phyloP scores from a whole-genome alignment of 2,329 filamentous ascomycete genomes.

The Lachnum nothofagi region DNA sequence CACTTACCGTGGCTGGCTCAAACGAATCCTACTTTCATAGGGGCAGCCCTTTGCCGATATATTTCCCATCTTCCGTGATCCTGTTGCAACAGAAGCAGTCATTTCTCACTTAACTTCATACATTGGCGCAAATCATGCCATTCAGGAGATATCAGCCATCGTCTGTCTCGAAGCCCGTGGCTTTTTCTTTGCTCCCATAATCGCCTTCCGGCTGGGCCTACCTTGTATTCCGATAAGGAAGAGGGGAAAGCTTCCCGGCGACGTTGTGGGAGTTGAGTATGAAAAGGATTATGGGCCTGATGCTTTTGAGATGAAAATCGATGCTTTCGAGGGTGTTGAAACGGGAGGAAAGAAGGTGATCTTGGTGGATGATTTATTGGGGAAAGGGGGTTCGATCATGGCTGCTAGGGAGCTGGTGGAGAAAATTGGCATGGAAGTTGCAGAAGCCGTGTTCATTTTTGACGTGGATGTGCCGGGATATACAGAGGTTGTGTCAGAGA shows the following conservation, averaged over 20 bases:
- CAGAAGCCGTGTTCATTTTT: constrained; percentile 88
- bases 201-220: constrained; percentile 74
- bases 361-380: constrained; percentile 93
- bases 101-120: constrained; percentile 17
- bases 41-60: constrained; percentile 23
- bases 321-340: constrained; percentile 51
- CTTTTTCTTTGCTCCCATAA: constrained; percentile 84
- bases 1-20: background rate
- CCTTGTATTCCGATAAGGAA: constrained; percentile 89
- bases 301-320: constrained; percentile 88
- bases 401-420: constrained; percentile 79
- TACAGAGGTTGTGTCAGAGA: constrained; percentile 12
- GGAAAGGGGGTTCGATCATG: constrained; percentile 83
- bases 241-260: constrained; percentile 86
- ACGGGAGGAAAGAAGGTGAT: constrained; percentile 80
- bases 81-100: constrained; percentile 18
- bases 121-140: constrained; percentile 13
- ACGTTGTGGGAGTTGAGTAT: constrained; percentile 75
- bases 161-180: constrained; percentile 88
- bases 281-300: constrained; percentile 94
- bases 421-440: constrained; percentile 72
- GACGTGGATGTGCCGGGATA: constrained; percentile 55
- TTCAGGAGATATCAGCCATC: constrained; percentile 39
- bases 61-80: constrained; percentile 21
- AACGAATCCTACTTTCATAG: background rate